Base-by-base conservation (phyloP, 345 rosid species). In the Eutrema heterophyllum region DNA sequence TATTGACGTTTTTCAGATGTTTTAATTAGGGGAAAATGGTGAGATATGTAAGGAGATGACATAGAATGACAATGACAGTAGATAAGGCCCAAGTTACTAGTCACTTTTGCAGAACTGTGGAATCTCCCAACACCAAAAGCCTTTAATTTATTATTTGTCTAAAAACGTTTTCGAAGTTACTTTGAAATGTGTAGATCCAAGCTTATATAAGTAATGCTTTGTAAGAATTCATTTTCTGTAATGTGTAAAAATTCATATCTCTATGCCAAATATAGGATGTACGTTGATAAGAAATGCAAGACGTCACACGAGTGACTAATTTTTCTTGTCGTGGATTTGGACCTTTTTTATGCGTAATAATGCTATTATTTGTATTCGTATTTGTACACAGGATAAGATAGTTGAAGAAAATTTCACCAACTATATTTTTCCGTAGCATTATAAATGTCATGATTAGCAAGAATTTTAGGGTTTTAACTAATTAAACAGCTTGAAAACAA, bases 81-180 rank as follows among this genome's bases (percentile, higher is more conserved):
- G 74, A 60, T 75, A 52, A 61, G 69, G 74, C 24, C 74, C 79
- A 68, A 75, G 69, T 75, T 75, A 68, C 70, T 68, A 75, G 70
- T 75, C 26, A 61, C 79, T 68, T 75, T 75, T 75, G 49, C 74
- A 75, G 69, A 60, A 68, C 64, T 41, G 70, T 68, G 26, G 56
- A 75, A 68, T 52, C 74, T 75, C 74, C 50, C 63, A 52, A 68
- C 74, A 60, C 56, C 69, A 48, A 43, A 43, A 48, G 35, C 35
- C 54, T 58, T 65, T 56, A 26, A n/a, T 73, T 21, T 36, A 36
- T 32, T 36, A 46, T 43, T 52, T 9, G 6, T 41, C 9, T 53
- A 35, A 27, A 63, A 72, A 63, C 52, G 32, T 57, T 73, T 54
- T 21, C 6, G 4, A 57, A 54, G 49, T 48, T 26, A 26, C 39